Evolutionary conservation across 176 grass and related monocot species (phyloP), one percentile per base, ranked within the genome.

Genomic region (Alloteropsis semialata): DNA sequence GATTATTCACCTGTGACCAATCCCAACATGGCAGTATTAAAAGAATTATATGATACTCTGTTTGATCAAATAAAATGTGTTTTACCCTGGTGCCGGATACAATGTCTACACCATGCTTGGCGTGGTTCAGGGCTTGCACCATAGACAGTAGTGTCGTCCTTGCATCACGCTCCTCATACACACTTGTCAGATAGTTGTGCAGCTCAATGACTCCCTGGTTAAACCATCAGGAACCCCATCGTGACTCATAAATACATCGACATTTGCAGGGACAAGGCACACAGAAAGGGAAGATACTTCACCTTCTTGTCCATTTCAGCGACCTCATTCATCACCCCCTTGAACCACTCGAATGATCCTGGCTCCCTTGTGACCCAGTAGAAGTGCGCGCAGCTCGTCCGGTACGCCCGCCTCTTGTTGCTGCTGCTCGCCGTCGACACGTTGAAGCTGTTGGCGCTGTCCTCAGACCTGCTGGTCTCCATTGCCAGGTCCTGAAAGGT

Each of bases 291-390:
- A 0, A 78, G 51, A 86, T 39, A 2, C 21, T 3, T 64, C 43
- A 55, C 88, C 88, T 97, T 88, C 69, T 92, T 94, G 78, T 97
- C 94, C 89, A 91, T 97, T 27, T 97, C 91, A 71, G 91, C 91
- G 34, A 91, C 91, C 34, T 97, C 94, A 56, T 97, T 87, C 94
- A 97, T 97, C 37, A 94, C 85, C 30, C 94, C 89, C 66, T 91
- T 94, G 80, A 97, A 97, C 94, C 94, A 94, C 17, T 97, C 94
- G 24, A 94, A 97, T 68, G 94, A 94, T 78, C 87, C 94, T 8
- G 82, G 81, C 33, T 94, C 94, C 65, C 94, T 86, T 51, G 94
- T 97, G 66, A 97, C 89, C 94, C 91, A 94, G 89, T 97, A 97
- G 87, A 97, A 97, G 76, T 94, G 87, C 0, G 91, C 94, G 13